A percentile compares a stretch with the other conserved stretches of the same genome.
Evolutionary conservation across 2,329 filamentous ascomycete genomes (phyloP).

Genomic region (Penicillium sp.): DNA sequence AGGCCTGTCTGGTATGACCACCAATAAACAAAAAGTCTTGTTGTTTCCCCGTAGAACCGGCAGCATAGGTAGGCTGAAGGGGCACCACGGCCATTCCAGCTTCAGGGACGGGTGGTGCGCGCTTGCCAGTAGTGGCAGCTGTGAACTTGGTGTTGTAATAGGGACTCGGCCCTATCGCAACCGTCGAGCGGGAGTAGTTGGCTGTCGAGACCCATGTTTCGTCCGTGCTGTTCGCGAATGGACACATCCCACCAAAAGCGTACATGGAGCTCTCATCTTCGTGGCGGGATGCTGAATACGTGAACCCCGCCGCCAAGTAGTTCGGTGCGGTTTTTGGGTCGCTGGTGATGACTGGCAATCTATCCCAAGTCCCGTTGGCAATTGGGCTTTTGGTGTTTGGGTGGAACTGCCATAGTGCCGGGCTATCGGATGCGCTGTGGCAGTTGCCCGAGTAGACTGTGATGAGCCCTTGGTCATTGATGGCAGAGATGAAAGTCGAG

Average conservation of each 20-base stretch:
- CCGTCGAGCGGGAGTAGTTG: conserved; percentile 72
- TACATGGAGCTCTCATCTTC: conserved; percentile 49
- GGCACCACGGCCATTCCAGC: conserved; percentile 79
- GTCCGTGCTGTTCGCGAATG: conserved; percentile 38
- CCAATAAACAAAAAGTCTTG: conserved; percentile 73
- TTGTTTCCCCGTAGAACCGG: conserved; percentile 57
- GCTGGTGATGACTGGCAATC: conserved; percentile 32
- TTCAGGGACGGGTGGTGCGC: conserved; percentile 64
- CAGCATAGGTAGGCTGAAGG: conserved; percentile 60
- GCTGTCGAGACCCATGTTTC: conserved; percentile 59
- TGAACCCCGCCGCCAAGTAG: conserved; percentile 53
- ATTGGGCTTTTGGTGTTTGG: conserved; percentile 36
- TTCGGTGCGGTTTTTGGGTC: conserved; percentile 41
- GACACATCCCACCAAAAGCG: conserved; percentile 86
- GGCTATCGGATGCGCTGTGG: conserved; percentile 41
- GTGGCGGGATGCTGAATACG: conserved; percentile 53
- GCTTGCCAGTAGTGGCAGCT: conserved; percentile 40
- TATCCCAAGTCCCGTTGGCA: conserved; percentile 50
- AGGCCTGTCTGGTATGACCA: conserved; percentile 72
- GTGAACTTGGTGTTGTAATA: conserved; percentile 34
- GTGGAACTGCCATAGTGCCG: conserved; percentile 61
- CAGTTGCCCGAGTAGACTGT: conserved; percentile 69
- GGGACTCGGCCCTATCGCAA: conserved; percentile 43
- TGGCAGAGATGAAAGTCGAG: conserved; percentile 61
- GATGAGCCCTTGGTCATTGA: conserved; percentile 61